Evolutionary conservation across 176 grass and related monocot genomes (phyloP).

Genomic region (Triticum dicoccoides): DNA sequence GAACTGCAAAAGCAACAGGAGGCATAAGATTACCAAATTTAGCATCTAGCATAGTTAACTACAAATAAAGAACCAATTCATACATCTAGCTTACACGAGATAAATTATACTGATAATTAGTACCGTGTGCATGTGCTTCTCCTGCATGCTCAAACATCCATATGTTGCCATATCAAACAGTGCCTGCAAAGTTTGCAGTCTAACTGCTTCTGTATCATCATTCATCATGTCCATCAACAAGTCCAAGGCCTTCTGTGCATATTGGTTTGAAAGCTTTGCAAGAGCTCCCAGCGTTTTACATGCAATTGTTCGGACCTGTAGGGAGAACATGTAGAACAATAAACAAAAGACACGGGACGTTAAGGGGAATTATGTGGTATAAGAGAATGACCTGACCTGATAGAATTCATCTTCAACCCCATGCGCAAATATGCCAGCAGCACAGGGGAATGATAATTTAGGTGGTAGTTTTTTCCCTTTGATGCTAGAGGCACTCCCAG

Average conservation of each 20-base stretch:
- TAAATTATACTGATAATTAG: constrained; percentile 15
- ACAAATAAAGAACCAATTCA: constrained; percentile 9
- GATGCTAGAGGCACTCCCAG: constrained; percentile 29
- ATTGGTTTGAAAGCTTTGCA: constrained; percentile 55
- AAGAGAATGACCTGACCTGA: constrained; percentile 49
- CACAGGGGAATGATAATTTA: constrained; percentile 52
- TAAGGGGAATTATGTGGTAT: not conserved
- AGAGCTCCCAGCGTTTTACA: constrained; percentile 75
- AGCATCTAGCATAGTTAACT: not conserved
- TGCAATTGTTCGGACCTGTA: constrained; percentile 63
- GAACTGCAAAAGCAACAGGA: constrained; percentile 56
- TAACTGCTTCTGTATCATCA: constrained; percentile 77
- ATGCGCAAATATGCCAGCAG: constrained; percentile 73
- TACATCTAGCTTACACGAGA: constrained; percentile 7
- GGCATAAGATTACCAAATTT: constrained; percentile 16
- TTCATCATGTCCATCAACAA: constrained; percentile 95
- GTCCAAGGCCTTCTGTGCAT: constrained; percentile 63
- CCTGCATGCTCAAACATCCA: constrained; percentile 65
- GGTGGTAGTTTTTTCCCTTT: constrained; percentile 41
- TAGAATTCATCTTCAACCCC: constrained; percentile 91
- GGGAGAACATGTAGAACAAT: constrained; percentile 23
- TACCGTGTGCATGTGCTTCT: constrained; percentile 94
- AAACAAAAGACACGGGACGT: not conserved
- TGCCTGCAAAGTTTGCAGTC: constrained; percentile 66
- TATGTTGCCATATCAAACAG: constrained; percentile 63